Evolutionary conservation across 1,284 basidiomycete species (phyloP).

Genomic region (Takashimella tepidaria): DNA sequence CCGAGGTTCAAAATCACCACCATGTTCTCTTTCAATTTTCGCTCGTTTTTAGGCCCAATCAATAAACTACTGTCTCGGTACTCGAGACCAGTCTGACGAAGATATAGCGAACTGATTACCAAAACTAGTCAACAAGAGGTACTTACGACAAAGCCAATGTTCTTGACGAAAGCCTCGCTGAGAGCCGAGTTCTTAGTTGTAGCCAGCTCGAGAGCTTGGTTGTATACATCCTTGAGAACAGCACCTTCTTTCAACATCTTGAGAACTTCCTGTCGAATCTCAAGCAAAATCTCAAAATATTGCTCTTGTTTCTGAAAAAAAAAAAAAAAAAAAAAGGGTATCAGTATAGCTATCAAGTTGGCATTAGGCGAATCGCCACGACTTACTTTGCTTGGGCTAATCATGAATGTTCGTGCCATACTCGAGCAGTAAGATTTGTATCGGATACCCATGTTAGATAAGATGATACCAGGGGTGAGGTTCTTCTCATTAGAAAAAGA

Average conservation of each 20-base stretch:
- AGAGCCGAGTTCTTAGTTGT: conserved; percentile 73
- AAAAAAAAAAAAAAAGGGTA: no score
- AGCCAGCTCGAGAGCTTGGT: conserved; percentile 66
- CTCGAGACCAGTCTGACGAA: conserved; percentile 90
- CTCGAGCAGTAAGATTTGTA: conserved; percentile 93
- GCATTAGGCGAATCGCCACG: background rate
- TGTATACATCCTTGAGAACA: conserved; percentile 71
- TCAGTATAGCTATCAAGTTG: background rate
- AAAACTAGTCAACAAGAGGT: background rate
- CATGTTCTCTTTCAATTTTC: conserved; percentile 73
- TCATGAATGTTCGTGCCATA: conserved; percentile 87
- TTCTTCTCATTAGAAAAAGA: conserved; percentile 78
- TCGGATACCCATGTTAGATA: conserved; percentile 81
- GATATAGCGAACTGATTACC: conserved; percentile 15
- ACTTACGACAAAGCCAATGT: conserved; percentile 78
- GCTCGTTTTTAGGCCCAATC: conserved; percentile 72
- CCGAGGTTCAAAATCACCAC: conserved; percentile 78
- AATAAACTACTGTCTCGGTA: conserved; percentile 86
- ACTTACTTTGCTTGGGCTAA: conserved; percentile 79
- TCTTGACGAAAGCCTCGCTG: conserved; percentile 81
- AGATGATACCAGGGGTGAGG: conserved; percentile 85
- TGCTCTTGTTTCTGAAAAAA: conserved; percentile 83
- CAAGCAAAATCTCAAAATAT: conserved; percentile 72
- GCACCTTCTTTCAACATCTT: conserved; percentile 76
- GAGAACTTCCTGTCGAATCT: conserved; percentile 72